Conservation (phyloP, 495 filamentous ascomycete genomes). For the Hyaloscypha finlandica region DNA sequence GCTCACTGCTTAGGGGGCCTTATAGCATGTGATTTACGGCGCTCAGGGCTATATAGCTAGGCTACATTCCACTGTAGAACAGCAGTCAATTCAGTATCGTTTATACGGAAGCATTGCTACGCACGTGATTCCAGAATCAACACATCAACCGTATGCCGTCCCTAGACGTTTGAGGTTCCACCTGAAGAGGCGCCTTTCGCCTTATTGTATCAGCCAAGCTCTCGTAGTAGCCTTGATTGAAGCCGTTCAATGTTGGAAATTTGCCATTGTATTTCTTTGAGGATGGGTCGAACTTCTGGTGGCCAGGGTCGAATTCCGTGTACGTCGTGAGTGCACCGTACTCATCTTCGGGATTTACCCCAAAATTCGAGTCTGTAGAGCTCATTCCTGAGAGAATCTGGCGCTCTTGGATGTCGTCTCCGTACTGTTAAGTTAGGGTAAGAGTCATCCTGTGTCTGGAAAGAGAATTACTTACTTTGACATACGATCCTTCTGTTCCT, state of each 20-base stretch:
- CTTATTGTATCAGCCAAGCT: constrained; percentile 53
- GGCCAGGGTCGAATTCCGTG: constrained; percentile 29
- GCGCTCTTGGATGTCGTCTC: constrained; percentile 68
- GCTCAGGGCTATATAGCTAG: too few species aligned
- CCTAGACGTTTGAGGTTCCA: constrained; percentile 60
- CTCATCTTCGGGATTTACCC: constrained; percentile 51
- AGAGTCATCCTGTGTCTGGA: too few species aligned
- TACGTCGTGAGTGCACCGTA: constrained; percentile 40
- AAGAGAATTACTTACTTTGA: too few species aligned
- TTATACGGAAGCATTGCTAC: too few species aligned
- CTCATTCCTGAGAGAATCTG: constrained; percentile 61
- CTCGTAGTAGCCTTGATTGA: constrained; percentile 65
- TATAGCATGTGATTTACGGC: too few species aligned
- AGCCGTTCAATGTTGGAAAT: constrained; percentile 46
- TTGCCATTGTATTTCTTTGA: constrained; percentile 37
- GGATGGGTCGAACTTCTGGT: constrained; percentile 31
- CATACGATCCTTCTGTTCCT: constrained; percentile 67
- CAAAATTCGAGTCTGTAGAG: constrained; percentile 44
- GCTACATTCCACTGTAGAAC: too few species aligned
- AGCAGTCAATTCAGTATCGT: too few species aligned
- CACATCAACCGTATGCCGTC: constrained; percentile 66
- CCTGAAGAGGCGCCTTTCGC: constrained; percentile 45
- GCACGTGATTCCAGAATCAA: too few species aligned
- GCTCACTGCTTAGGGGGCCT: too few species aligned
- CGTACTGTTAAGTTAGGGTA: too few species aligned